A percentile compares a stretch with the other conserved stretches of the same genome.
phyloP scores from a whole-genome alignment of 2,329 filamentous ascomycete species.

The Aspergillus proliferans region DNA sequence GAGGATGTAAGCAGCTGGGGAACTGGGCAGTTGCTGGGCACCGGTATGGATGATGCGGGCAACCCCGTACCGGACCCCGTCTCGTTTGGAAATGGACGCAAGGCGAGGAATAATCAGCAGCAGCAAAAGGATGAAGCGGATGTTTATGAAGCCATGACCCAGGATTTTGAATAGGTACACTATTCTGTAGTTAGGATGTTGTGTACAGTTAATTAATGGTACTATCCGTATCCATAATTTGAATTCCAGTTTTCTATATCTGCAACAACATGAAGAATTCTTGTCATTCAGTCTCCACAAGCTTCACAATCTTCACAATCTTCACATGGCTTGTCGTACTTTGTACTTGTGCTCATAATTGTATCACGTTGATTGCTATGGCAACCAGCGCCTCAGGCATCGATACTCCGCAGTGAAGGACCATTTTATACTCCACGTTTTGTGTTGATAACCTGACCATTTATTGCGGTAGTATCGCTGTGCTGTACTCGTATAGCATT shows the following conservation, averaged over 20 bases:
- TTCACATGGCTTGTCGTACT: too few species aligned
- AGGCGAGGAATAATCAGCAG: constrained; percentile 11
- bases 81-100: constrained; percentile 16
- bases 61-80: constrained; percentile 26
- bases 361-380: constrained; percentile 18
- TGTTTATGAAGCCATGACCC: constrained; percentile 23
- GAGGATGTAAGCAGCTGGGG: constrained; percentile 15
- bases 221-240: too few species aligned
- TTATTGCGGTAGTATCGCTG: too few species aligned
- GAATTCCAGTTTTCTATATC: too few species aligned
- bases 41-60: constrained; percentile 25
- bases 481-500: constrained; percentile 1
- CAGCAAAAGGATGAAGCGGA: constrained; percentile 21
- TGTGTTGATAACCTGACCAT: neutral
- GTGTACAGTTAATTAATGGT: neutral
- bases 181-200: neutral
- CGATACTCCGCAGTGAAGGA: too few species aligned
- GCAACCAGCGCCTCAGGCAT: constrained; percentile 22
- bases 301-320: too few species aligned
- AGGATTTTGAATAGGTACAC: constrained; percentile 22
- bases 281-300: too few species aligned
- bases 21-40: constrained; percentile 23
- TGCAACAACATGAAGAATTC: neutral
- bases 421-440: neutral
- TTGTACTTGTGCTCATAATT: too few species aligned